Base-by-base conservation (phyloP, 306 rosid genomes). In the Acacia acuminata region DNA sequence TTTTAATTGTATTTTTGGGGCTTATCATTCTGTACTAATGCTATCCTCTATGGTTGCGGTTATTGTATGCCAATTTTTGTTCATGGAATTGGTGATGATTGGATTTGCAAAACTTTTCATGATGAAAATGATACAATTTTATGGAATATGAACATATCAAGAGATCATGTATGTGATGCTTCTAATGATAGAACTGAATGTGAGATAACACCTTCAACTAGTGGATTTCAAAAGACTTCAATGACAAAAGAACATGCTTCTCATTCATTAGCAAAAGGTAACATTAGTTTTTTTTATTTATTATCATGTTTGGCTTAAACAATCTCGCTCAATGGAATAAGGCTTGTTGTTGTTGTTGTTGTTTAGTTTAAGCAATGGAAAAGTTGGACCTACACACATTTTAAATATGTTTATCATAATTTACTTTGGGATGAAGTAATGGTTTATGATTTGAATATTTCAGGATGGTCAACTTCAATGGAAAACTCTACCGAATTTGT, bases 101-200 rank as follows among this genome's bases (percentile, higher is more conserved):
- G 97, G 98, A 20, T 79, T 20, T 94, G 98, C 73, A 89, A 87
- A 30, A 14, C 85, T 40, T 94, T 97, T 77, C 43, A 56, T 43
- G 13, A 77, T 47, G 58, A 47, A 27, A 42, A 42, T 4, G 79
- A 10, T 44, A 44, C 48, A 44, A 44, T 44, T 44, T 44, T 12
- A 1, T 44, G 10, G 11, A 44, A 44, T 12, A 44, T 44, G 48
- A 10, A 44, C 15, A 44, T 44, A 11, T 44, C 14, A 44, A 44
- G 48, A 44, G 48, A 44, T 12, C 48, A 3, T 44, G 48, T 11
- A 44, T 10, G 10, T 44, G 48, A 44, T 10, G 14, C 48, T 44
- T 82, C 17, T 47, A 47, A 19, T 60, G 50, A 50, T 44, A 24
- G 30, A 30, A 56, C 36, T 3, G n/a, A 74, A 38, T 7, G 6